A percentile compares a stretch with the other conserved stretches of the same genome.
Conservation (phyloP, 2,329 filamentous ascomycete species). For the Venturiaceae sp. region DNA sequence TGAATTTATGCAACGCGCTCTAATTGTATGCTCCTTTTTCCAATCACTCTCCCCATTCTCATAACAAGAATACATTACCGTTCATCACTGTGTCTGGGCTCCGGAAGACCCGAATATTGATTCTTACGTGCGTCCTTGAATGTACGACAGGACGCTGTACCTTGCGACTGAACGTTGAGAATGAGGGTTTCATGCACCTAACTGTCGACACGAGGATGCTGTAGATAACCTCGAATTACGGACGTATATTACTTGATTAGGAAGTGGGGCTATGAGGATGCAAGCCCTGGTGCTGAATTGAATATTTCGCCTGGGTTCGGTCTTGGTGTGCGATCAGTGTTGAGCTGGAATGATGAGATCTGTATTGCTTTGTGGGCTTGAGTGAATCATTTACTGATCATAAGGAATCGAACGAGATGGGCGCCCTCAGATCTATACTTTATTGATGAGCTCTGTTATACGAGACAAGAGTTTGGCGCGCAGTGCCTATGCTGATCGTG, state of each 20-base stretch:
- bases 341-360: background rate
- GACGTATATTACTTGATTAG: background rate
- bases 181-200: background rate
- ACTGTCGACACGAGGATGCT: background rate
- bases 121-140: background rate
- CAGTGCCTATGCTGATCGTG: no score
- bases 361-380: background rate
- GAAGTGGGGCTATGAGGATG: background rate
- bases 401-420: no score
- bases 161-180: background rate
- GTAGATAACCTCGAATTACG: background rate
- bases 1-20: no score
- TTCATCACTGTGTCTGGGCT: no score
- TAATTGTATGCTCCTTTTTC: no score
- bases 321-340: background rate
- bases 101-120: background rate
- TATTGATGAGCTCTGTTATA: no score
- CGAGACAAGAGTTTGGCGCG: no score
- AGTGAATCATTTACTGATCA: no score
- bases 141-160: background rate
- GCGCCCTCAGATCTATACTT: no score
- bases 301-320: no score
- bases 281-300: background rate
- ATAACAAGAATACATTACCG: no score
- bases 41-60: no score